Evolutionary conservation across 805 yeast genomes (phyloP).

Genomic region (Starmera amethionina): DNA sequence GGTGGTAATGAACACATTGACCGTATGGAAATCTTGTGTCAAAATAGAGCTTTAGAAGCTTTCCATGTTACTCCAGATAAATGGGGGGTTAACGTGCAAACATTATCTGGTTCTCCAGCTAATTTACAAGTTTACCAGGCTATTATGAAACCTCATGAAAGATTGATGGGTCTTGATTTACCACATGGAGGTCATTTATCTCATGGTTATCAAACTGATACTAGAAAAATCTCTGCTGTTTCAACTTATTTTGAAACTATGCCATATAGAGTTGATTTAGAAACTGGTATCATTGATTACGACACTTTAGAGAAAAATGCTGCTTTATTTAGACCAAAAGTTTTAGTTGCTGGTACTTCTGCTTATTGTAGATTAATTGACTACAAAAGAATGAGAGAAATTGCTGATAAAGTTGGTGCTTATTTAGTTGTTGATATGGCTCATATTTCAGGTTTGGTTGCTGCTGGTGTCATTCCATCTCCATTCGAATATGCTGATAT

Average conservation of each 20-base stretch:
- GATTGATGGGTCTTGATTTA: slow-evolving; percentile 95
- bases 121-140: slow-evolving; percentile 96
- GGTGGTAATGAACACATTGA: slow-evolving; percentile 98
- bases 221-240: slow-evolving; percentile 89
- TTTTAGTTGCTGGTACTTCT: slow-evolving; percentile 94
- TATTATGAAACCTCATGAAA: slow-evolving; percentile 87
- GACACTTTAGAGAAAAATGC: slow-evolving; percentile 92
- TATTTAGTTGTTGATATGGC: slow-evolving; percentile 97
- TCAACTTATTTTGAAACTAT: slow-evolving; percentile 96
- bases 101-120: slow-evolving; percentile 96
- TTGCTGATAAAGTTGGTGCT: slow-evolving; percentile 96
- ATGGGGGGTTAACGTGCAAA: slow-evolving; percentile 98
- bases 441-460: slow-evolving; percentile 90
- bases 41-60: slow-evolving; percentile 87
- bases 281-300: slow-evolving; percentile 92
- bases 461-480: slow-evolving; percentile 92
- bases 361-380: slow-evolving; percentile 96
- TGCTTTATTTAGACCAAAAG: slow-evolving; percentile 87
- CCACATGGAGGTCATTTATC: slow-evolving; percentile 99
- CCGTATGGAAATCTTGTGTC: slow-evolving; percentile 86
- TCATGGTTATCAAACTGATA: slow-evolving; percentile 94
- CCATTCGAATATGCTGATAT: slow-evolving; percentile 97
- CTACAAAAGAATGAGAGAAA: slow-evolving; percentile 91
- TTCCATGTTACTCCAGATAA: slow-evolving; percentile 67
- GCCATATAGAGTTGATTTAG: slow-evolving; percentile 92